Base-by-base conservation (phyloP, 2,329 filamentous ascomycete genomes). In the Ascomycota sp. region DNA sequence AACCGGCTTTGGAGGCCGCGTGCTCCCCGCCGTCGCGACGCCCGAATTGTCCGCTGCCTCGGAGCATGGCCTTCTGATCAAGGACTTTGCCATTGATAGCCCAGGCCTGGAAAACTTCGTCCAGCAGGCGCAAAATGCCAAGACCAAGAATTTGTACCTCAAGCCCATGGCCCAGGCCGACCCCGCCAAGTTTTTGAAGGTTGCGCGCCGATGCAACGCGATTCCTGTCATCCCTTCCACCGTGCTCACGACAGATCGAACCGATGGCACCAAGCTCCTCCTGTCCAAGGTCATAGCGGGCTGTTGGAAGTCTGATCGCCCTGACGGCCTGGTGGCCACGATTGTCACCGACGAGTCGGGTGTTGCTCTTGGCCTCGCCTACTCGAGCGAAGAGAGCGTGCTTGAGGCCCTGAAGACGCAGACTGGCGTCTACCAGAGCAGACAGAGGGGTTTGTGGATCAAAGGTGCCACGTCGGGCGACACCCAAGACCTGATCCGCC, bases 391-490 rank as follows among this genome's bases (percentile, higher is more conserved):
- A 40, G 80, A 91, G 53, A 95, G 86, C 50, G 72, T 98, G 27
- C 64, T 72, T 7, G 86, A 92, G 57, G 86, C 86, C 28, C 52
- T 98, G 39, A 71, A 70, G 46, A 92, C 82, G 6, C 61, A 66
- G 44, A 62, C 61, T 1, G 84, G 89, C 26, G 86, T 95, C 28
- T 98, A 98, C 53, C 83, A 93, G 56, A 95, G 86, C 59, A 69
- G 89, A 34, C 95, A 93, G 62, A 71, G 89, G 31, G 89, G 89
- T 1, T 57, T 98, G 25, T 98, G 89, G 89, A 77, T 92, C 55
- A 98, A 98, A 60, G 89, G 89, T 6, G 80, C 84, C 34, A 89
- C 78, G 7, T 95, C 86, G 35, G 89, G 89, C 10, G 84, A 95
- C 51, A 81, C 80, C 9, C 89, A 98, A 54, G 75, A 93, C 52